These are phyloP conservation scores for Penicillium sp. DNA, from an alignment of 2,329 filamentous ascomycete species.

Conservation along the genomic window DNA sequence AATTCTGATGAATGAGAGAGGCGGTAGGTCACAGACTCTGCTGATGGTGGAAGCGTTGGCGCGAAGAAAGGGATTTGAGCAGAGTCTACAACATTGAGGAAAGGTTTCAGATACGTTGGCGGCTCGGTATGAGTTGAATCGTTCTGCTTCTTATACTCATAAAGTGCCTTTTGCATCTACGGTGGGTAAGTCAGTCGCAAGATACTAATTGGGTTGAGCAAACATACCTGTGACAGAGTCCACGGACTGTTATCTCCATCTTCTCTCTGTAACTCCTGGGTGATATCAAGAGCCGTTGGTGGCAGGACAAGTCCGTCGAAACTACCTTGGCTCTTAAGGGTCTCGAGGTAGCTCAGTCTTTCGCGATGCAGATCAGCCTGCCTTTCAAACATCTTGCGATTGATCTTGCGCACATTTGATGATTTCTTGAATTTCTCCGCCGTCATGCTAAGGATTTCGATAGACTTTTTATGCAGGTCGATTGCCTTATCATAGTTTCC, in stretches of 20 bases:
- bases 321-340: slow-evolving; percentile 16
- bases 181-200: not conserved
- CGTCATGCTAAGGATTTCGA: slow-evolving; percentile 10
- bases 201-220: not conserved
- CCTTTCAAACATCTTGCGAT: slow-evolving; percentile 27
- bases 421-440: slow-evolving; percentile 21
- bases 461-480: slow-evolving; percentile 16
- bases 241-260: slow-evolving; percentile 7
- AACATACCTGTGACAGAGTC: slow-evolving; percentile 19
- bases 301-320: slow-evolving; percentile 21
- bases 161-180: slow-evolving; percentile 11
- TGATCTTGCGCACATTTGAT: slow-evolving; percentile 18
- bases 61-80: slow-evolving; percentile 11
- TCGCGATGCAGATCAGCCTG: slow-evolving; percentile 24
- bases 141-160: slow-evolving; percentile 11
- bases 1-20: slow-evolving; percentile 25
- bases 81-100: not conserved
- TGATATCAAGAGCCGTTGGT: slow-evolving; percentile 19
- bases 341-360: slow-evolving; percentile 21
- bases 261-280: slow-evolving; percentile 14
- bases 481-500: slow-evolving; percentile 24
- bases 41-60: not conserved
- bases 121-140: not conserved
- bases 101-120: not conserved
- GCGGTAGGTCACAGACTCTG: slow-evolving; percentile 19